A percentile compares a stretch with the other conserved stretches of the same genome.
Evolutionary conservation across 2,329 filamentous ascomycete species (phyloP).

Genomic region (Paramyrothecium sp.): DNA sequence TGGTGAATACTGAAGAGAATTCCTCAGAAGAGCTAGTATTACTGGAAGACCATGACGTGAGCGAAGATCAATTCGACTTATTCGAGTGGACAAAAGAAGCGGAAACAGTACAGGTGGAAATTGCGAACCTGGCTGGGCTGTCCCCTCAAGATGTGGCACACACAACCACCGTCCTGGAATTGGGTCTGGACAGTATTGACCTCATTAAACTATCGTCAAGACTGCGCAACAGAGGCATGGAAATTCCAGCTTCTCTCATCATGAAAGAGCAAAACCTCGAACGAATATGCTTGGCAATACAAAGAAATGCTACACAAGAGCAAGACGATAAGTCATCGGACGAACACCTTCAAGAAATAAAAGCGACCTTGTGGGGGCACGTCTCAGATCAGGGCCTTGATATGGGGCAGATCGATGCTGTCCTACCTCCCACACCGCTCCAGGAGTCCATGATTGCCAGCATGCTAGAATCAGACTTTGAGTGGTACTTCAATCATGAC

Average conservation of each 20-base stretch:
- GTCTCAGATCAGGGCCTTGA: slow-evolving; percentile 30
- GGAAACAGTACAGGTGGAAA: slow-evolving; percentile 53
- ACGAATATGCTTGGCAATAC: slow-evolving; percentile 42
- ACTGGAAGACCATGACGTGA: slow-evolving; percentile 28
- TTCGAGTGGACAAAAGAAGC: slow-evolving; percentile 63
- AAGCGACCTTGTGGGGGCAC: slow-evolving; percentile 33
- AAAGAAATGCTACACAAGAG: background rate
- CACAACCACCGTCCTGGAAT: slow-evolving; percentile 68
- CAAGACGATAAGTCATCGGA: background rate
- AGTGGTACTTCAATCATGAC: slow-evolving; percentile 84
- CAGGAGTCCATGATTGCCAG: slow-evolving; percentile 85
- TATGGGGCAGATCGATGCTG: slow-evolving; percentile 46
- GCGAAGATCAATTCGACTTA: background rate
- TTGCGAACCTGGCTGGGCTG: slow-evolving; percentile 61
- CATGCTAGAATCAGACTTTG: slow-evolving; percentile 73
- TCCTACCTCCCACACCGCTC: slow-evolving; percentile 76
- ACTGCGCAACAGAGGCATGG: slow-evolving; percentile 59
- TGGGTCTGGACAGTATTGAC: slow-evolving; percentile 91
- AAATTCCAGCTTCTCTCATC: slow-evolving; percentile 71
- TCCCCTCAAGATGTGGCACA: slow-evolving; percentile 50
- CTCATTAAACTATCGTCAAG: slow-evolving; percentile 78
- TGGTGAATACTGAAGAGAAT: too few relatives aligned
- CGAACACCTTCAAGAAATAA: slow-evolving; percentile 16
- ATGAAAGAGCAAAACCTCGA: slow-evolving; percentile 70
- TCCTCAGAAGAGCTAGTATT: background rate